These are phyloP conservation scores for Chalciporus piperatus DNA, from an alignment of 768 basidiomycete genomes.

Conservation along the genomic window DNA sequence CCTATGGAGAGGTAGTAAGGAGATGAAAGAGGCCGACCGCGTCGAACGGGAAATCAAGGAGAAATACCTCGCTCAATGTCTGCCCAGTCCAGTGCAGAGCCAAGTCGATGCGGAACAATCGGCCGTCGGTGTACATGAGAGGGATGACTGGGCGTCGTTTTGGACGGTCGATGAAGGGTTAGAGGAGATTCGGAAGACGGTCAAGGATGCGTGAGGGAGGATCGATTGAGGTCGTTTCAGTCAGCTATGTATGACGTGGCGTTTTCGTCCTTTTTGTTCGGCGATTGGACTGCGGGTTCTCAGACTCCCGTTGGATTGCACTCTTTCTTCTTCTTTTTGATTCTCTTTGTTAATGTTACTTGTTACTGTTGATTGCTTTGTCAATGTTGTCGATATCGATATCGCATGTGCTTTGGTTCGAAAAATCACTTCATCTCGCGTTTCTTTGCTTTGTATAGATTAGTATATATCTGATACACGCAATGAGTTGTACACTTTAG, in stretches of 20 bases:
- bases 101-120: neutral
- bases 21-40: conserved; percentile 55
- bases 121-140: neutral
- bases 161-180: conserved; percentile 75
- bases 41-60: conserved; percentile 55
- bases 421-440: neutral
- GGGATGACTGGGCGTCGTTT: conserved; percentile 41
- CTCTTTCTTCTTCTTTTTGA: too few species aligned
- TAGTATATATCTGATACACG: too few species aligned
- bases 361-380: neutral
- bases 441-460: neutral
- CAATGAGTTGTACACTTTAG: neutral
- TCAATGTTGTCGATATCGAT: neutral
- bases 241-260: too few species aligned
- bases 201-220: conserved; percentile 51
- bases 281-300: too few species aligned
- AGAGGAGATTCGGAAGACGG: conserved; percentile 64
- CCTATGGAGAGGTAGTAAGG: conserved; percentile 74
- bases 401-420: neutral
- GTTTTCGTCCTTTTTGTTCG: too few species aligned
- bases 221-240: too few species aligned
- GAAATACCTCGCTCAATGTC: conserved; percentile 32
- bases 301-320: too few species aligned
- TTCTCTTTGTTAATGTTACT: too few species aligned
- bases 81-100: conserved; percentile 4